Evolutionary conservation across 73 alveolate genomes (phyloP).

Genomic region (Diophrys sp.): DNA sequence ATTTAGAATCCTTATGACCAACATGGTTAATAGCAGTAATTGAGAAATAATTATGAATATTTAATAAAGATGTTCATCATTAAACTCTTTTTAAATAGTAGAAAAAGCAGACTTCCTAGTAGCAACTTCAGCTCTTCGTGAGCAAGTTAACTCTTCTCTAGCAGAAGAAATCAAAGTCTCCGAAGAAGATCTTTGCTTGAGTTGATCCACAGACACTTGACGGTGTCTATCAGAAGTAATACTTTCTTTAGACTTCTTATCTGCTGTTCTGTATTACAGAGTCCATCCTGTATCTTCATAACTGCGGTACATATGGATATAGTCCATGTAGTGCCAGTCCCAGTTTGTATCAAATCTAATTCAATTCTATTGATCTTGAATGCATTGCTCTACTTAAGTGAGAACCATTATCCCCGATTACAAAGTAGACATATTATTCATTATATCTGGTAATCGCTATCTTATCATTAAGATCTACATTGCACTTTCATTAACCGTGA

Average conservation of each 20-base stretch:
- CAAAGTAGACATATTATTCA: background rate
- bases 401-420: background rate
- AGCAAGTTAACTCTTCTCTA: too few relatives aligned
- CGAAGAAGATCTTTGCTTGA: too few relatives aligned
- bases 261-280: background rate
- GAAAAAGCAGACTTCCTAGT: too few relatives aligned
- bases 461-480: background rate
- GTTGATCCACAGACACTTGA: background rate
- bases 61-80: background rate
- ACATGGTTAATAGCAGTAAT: background rate
- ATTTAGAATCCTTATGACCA: background rate
- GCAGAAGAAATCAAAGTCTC: too few relatives aligned
- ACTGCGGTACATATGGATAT: background rate
- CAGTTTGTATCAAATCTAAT: background rate
- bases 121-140: too few relatives aligned
- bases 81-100: too few relatives aligned
- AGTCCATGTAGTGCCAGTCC: too few relatives aligned
- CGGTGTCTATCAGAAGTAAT: background rate
- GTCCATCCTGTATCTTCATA: background rate
- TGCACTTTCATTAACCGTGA: background rate
- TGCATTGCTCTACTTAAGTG: background rate
- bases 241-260: background rate
- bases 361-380: background rate
- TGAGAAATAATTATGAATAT: background rate
- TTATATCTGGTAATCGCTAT: background rate